Conservation (phyloP, 768 basidiomycete species). For the Lactarius vividus region DNA sequence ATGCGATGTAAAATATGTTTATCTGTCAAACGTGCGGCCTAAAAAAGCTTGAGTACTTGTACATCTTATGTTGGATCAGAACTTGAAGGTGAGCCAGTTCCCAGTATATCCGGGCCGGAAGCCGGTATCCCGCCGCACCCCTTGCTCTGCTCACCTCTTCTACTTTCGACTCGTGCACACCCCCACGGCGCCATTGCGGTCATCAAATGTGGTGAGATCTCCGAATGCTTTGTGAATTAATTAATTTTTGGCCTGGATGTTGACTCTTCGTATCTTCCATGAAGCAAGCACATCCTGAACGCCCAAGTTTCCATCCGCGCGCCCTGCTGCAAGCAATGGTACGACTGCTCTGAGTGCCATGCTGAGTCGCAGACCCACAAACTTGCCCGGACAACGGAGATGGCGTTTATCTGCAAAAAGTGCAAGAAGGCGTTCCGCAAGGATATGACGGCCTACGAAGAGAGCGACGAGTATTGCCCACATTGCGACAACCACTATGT, state of each 20-base stretch:
- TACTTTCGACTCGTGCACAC: background rate
- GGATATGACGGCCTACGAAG: constrained; percentile 88
- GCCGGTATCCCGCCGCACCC: too few species aligned
- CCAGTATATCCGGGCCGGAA: too few species aligned
- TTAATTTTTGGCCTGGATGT: too few species aligned
- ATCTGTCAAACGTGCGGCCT: too few species aligned
- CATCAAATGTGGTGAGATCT: constrained; percentile 2
- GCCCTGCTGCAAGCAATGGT: constrained; percentile 98
- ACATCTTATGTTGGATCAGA: too few species aligned
- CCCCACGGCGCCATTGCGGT: background rate
- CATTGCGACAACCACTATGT: constrained; percentile 99
- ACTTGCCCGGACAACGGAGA: constrained; percentile 75
- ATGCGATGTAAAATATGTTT: too few species aligned
- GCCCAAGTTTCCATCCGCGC: constrained; percentile 95
- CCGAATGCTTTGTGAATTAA: background rate
- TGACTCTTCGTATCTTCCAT: background rate
- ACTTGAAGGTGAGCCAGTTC: too few species aligned
- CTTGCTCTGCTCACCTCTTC: too few species aligned
- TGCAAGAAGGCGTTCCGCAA: constrained; percentile 96
- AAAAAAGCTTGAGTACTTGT: too few species aligned
- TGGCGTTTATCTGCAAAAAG: constrained; percentile 83
- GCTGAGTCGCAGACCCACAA: constrained; percentile 75
- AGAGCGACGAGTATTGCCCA: constrained; percentile 97
- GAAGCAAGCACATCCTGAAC: constrained; percentile 93
- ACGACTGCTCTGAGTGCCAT: constrained; percentile 95